A percentile compares a stretch with the other conserved stretches of the same genome.
These are phyloP conservation scores for Rhizopus microsporus DNA, from an alignment of 371 early-diverging fungal species.

Conservation along the genomic window DNA sequence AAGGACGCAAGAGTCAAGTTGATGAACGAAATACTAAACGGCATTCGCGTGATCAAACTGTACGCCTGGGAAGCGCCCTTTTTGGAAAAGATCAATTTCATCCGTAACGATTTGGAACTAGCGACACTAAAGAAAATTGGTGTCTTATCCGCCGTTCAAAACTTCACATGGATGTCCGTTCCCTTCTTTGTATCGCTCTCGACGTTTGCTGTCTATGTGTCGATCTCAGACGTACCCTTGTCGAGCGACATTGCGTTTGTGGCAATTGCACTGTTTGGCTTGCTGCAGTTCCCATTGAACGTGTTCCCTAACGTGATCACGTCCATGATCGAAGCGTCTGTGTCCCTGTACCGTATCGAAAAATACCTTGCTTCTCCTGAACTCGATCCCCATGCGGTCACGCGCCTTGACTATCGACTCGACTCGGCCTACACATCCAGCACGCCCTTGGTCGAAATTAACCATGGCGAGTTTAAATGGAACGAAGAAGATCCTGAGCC, in stretches of 20 bases:
- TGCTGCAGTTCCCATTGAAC: slow-evolving; percentile 89
- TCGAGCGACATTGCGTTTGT: slow-evolving; percentile 84
- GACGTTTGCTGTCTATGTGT: slow-evolving; percentile 82
- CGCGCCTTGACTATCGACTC: slow-evolving; percentile 40
- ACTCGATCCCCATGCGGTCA: slow-evolving; percentile 68
- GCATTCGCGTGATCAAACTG: slow-evolving; percentile 91
- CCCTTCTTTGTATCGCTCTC: slow-evolving; percentile 88
- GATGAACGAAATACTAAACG: slow-evolving; percentile 92
- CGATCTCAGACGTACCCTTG: slow-evolving; percentile 60
- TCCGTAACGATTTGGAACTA: slow-evolving; percentile 80
- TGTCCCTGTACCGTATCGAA: slow-evolving; percentile 80
- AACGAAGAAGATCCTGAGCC: slow-evolving; percentile 40
- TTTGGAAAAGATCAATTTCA: slow-evolving; percentile 60
- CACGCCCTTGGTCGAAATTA: slow-evolving; percentile 41
- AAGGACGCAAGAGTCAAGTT: slow-evolving; percentile 89
- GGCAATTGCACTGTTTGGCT: slow-evolving; percentile 88
- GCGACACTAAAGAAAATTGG: slow-evolving; percentile 78
- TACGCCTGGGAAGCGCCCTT: slow-evolving; percentile 81
- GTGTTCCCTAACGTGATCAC: slow-evolving; percentile 66
- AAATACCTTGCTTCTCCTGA: slow-evolving; percentile 78
- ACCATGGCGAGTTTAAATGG: slow-evolving; percentile 37
- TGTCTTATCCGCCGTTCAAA: slow-evolving; percentile 58
- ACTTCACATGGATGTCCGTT: slow-evolving; percentile 73
- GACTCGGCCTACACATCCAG: slow-evolving; percentile 32
- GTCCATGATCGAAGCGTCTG: slow-evolving; percentile 80